phyloP scores from a whole-genome alignment of 305 asterid species.

The Salvia sclarea region DNA sequence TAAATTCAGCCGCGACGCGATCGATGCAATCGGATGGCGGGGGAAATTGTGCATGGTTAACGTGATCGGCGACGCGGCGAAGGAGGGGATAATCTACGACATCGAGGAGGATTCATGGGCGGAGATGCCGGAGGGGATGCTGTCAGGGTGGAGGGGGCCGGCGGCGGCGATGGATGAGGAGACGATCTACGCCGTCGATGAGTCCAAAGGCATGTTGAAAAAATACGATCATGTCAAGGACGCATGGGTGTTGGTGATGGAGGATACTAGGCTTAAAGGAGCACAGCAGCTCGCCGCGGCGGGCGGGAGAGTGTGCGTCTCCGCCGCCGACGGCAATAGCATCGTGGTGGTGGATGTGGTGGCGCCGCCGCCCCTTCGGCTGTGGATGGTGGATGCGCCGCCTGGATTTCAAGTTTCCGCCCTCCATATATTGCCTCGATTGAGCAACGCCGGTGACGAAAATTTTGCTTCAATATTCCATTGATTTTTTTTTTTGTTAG shows the following conservation, averaged over 20 bases:
- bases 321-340: conserved; percentile 42
- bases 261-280: conserved; percentile 45
- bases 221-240: conserved; percentile 53
- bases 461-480: not conserved
- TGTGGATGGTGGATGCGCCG: conserved; percentile 66
- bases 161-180: conserved; percentile 86
- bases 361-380: conserved; percentile 42
- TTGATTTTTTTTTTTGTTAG: not conserved
- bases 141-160: conserved; percentile 85
- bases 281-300: conserved; percentile 62
- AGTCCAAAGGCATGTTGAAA: conserved; percentile 54
- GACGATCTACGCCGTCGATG: conserved; percentile 62
- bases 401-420: conserved; percentile 45
- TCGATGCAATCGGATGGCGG: conserved; percentile 78
- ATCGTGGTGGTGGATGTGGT: conserved; percentile 68
- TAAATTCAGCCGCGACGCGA: conserved; percentile 77
- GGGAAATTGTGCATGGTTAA: conserved; percentile 87
- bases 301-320: conserved; percentile 68
- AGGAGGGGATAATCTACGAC: conserved; percentile 69
- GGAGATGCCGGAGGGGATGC: conserved; percentile 87
- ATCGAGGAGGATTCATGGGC: conserved; percentile 52
- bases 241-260: conserved; percentile 52
- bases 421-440: conserved; percentile 73
- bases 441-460: conserved; percentile 32
- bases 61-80: conserved; percentile 67